Conservation (phyloP, 208 protist species). For the Leptomonas seymouri region DNA sequence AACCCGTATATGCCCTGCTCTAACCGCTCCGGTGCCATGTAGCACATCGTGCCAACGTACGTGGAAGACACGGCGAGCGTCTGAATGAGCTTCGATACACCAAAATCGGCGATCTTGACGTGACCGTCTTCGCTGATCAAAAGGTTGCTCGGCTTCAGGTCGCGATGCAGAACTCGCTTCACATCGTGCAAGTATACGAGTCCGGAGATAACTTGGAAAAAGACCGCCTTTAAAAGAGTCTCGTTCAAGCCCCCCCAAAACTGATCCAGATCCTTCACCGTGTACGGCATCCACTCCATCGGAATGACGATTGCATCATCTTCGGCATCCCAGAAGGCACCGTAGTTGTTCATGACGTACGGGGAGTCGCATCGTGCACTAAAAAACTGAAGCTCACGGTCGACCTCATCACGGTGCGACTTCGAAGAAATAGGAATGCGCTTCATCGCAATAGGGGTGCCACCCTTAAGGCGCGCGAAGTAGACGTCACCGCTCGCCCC, state of each 20-base stretch:
- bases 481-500: slow-evolving; percentile 81
- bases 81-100: slow-evolving; percentile 90
- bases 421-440: slow-evolving; percentile 90
- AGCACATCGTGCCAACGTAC: slow-evolving; percentile 95
- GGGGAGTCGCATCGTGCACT: slow-evolving; percentile 68
- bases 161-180: slow-evolving; percentile 94
- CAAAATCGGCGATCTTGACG: slow-evolving; percentile 95
- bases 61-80: slow-evolving; percentile 89
- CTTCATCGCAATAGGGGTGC: slow-evolving; percentile 81
- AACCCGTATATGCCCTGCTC: slow-evolving; percentile 91
- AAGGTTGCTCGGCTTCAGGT: slow-evolving; percentile 98
- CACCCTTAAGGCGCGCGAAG: slow-evolving; percentile 74
- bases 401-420: slow-evolving; percentile 85
- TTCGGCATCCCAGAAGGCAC: slow-evolving; percentile 87
- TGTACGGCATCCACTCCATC: slow-evolving; percentile 93
- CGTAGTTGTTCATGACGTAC: slow-evolving; percentile 91
- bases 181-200: slow-evolving; percentile 85
- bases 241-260: slow-evolving; percentile 89
- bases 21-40: slow-evolving; percentile 94
- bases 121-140: slow-evolving; percentile 93
- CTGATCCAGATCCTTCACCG: slow-evolving; percentile 76
- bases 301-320: slow-evolving; percentile 85
- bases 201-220: slow-evolving; percentile 87
- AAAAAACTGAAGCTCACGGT: slow-evolving; percentile 87
- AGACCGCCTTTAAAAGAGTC: slow-evolving; percentile 74